Conservation (phyloP, 1,139 yeast genomes). For the Kurtzmaniella natalensis region DNA sequence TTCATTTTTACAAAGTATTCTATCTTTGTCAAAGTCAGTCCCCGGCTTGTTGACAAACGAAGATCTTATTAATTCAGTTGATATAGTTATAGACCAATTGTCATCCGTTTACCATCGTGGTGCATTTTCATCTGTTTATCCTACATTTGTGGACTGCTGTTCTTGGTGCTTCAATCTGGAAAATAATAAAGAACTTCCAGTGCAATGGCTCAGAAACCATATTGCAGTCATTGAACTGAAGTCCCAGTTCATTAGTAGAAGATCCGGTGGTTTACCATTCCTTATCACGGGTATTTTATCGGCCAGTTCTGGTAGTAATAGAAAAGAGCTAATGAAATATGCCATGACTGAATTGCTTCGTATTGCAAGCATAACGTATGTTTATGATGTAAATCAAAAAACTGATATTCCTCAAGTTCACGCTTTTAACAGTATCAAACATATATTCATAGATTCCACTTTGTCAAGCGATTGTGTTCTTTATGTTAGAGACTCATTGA, state of each 20-base stretch:
- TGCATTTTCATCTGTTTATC: slow-evolving; percentile 83
- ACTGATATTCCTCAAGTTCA: slow-evolving; percentile 87
- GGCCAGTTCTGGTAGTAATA: slow-evolving; percentile 35
- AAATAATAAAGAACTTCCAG: slow-evolving; percentile 9
- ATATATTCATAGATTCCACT: slow-evolving; percentile 64
- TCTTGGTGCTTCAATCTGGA: slow-evolving; percentile 38
- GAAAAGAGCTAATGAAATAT: slow-evolving; percentile 29
- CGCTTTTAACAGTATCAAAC: slow-evolving; percentile 81
- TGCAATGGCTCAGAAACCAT: slow-evolving; percentile 52
- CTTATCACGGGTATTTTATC: slow-evolving; percentile 68
- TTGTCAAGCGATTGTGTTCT: slow-evolving; percentile 50
- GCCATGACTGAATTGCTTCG: slow-evolving; percentile 50
- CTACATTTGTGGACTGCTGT: slow-evolving; percentile 68
- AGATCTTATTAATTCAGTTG: slow-evolving; percentile 23
- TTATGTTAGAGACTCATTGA: slow-evolving; percentile 55
- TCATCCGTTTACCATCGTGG: slow-evolving; percentile 82
- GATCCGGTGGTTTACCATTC: slow-evolving; percentile 90
- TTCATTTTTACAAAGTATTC: slow-evolving; percentile 42
- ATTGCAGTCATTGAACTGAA: slow-evolving; percentile 50
- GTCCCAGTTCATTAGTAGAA: slow-evolving; percentile 69
- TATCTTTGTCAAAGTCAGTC: slow-evolving; percentile 13
- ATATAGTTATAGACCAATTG: slow-evolving; percentile 59
- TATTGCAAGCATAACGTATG: slow-evolving; percentile 51
- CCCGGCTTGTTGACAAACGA: slow-evolving; percentile 8
- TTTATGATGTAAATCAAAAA: slow-evolving; percentile 44